Conservation (phyloP, 257 asterid species). For the Capsicum pubescens region DNA sequence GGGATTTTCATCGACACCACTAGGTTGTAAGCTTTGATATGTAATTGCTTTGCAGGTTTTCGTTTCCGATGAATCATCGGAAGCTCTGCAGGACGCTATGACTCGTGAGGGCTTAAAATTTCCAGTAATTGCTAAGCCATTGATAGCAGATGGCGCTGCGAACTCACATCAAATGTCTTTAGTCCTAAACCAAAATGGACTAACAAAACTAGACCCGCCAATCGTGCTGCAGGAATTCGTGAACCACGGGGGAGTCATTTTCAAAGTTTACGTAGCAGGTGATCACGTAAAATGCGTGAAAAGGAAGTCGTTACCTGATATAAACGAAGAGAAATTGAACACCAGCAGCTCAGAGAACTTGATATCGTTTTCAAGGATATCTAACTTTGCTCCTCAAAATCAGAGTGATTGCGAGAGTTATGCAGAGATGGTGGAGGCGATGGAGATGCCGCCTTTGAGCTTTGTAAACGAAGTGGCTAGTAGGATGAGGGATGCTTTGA, state of each 20-base stretch:
- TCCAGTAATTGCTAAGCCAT: constrained; percentile 77
- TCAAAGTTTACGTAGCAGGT: constrained; percentile 84
- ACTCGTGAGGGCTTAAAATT: constrained; percentile 39
- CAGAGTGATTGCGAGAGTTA: constrained; percentile 37
- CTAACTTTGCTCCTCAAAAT: constrained; percentile 52
- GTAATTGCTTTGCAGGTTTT: constrained; percentile 47
- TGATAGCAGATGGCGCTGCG: constrained; percentile 62
- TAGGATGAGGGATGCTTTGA: constrained; percentile 59
- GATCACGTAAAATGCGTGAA: constrained; percentile 63
- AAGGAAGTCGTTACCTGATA: constrained; percentile 68
- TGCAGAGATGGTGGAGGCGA: constrained; percentile 45
- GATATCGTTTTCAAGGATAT: constrained; percentile 68
- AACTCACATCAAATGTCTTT: constrained; percentile 75
- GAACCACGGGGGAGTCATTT: constrained; percentile 87
- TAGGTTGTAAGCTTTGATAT: background rate
- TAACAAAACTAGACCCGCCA: constrained; percentile 53
- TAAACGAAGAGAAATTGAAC: constrained; percentile 41
- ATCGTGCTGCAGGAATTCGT: constrained; percentile 82
- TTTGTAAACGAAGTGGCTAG: constrained; percentile 66
- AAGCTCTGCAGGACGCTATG: constrained; percentile 26
- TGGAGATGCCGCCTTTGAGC: constrained; percentile 58
- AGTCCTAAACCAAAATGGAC: constrained; percentile 59
- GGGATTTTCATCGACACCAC: background rate
- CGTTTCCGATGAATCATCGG: constrained; percentile 43
- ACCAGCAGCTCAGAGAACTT: constrained; percentile 33